Conservation (phyloP, 129 eudicot genomes). For the Helianthus tuberosus region DNA sequence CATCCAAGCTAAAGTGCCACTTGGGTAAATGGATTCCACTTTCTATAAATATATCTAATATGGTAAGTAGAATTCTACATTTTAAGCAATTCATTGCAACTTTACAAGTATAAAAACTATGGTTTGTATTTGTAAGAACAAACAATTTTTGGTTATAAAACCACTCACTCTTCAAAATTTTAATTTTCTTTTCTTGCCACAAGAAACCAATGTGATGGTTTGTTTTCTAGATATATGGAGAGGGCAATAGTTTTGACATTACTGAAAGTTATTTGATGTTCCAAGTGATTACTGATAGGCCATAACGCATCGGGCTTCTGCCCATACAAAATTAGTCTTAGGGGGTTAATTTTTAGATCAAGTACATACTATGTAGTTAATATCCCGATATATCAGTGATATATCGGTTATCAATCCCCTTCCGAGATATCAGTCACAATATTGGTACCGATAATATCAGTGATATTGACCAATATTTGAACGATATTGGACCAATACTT, state of each 20-base stretch:
- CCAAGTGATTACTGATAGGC: neutral
- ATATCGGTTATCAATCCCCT: no score
- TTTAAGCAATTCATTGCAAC: neutral
- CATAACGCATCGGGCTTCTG: neutral
- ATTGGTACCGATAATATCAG: no score
- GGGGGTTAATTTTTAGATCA: neutral
- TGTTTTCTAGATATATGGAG: neutral
- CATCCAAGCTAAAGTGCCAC: conserved; percentile 8
- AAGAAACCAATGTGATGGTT: neutral
- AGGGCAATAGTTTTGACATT: neutral
- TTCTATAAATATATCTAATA: neutral
- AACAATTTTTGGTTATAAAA: no score
- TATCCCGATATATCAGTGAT: no score
- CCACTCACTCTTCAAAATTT: neutral
- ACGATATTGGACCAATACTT: no score
- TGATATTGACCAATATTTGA: no score
- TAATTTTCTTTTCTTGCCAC: no score
- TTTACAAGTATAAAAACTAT: neutral
- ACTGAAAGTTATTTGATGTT: neutral
- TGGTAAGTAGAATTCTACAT: neutral
- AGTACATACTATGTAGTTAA: no score
- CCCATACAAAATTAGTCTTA: neutral
- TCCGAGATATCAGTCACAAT: no score
- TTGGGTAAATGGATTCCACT: neutral
- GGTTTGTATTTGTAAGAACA: neutral